A percentile compares a stretch with the other conserved stretches of the same genome.
These are phyloP conservation scores for Kwoniella heveanensis DNA, from an alignment of 768 basidiomycete species.

Conservation along the genomic window DNA sequence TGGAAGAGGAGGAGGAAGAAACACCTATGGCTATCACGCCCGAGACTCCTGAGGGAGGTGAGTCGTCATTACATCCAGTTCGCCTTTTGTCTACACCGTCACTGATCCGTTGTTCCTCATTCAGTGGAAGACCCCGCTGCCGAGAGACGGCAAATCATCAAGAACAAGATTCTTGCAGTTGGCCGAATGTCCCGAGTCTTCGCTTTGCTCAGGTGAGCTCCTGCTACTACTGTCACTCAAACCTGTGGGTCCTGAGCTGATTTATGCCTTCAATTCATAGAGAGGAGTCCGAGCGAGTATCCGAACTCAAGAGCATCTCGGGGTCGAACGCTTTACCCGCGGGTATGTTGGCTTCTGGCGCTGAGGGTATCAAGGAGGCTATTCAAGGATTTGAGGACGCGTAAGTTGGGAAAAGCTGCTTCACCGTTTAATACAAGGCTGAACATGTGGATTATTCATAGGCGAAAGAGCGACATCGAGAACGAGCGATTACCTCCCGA, in stretches of 20 bases:
- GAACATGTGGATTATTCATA: no score
- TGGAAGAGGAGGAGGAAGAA: conserved; percentile 78
- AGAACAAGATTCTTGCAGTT: conserved; percentile 97
- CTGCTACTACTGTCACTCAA: no score
- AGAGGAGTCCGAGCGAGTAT: conserved; percentile 96
- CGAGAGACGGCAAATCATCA: conserved; percentile 87
- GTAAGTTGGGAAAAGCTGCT: no score
- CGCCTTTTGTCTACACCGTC: background rate
- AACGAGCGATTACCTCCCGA: conserved; percentile 98
- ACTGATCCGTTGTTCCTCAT: conserved; percentile 12
- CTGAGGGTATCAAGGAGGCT: conserved; percentile 92
- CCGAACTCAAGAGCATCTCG: conserved; percentile 88
- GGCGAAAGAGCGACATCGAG: conserved; percentile 96
- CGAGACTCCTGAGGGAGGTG: conserved; percentile 38
- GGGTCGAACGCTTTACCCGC: conserved; percentile 73
- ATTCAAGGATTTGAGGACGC: conserved; percentile 94
- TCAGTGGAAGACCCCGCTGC: conserved; percentile 42
- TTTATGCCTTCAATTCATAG: conserved; percentile 57
- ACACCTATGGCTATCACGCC: conserved; percentile 47
- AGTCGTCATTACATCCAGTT: conserved; percentile 1
- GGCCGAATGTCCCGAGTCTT: conserved; percentile 96
- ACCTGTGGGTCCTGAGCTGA: no score
- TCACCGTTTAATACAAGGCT: no score
- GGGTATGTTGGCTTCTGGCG: conserved; percentile 79
- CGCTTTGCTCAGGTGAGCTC: conserved; percentile 81